Evolutionary conservation across 75 land plant species (phyloP).

Genomic region (Selaginella tamariscina): DNA sequence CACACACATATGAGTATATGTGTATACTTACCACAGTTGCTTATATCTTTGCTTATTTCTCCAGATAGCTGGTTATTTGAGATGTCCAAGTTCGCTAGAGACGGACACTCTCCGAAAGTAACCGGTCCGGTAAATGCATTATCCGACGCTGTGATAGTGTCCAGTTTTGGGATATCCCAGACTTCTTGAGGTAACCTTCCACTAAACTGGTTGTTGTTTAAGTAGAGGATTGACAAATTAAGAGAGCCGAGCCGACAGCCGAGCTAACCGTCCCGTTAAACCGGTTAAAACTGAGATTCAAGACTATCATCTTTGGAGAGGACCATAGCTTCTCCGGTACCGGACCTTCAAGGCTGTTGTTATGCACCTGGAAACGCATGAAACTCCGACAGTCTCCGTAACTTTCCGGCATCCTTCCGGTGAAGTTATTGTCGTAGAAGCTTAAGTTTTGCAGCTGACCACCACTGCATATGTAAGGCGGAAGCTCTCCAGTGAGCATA

Average conservation of each 20-base stretch:
- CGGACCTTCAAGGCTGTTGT: slow-evolving; percentile 9
- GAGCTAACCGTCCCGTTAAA: background rate
- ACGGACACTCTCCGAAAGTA: background rate
- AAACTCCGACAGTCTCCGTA: background rate
- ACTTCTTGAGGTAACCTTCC: background rate
- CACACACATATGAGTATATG: background rate
- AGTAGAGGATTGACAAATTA: background rate
- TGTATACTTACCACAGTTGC: background rate
- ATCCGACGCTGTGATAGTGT: slow-evolving; percentile 11
- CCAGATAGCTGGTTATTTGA: background rate
- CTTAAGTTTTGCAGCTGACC: background rate
- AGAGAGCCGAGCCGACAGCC: background rate
- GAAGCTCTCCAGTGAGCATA: background rate
- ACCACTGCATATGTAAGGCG: slow-evolving; percentile 2
- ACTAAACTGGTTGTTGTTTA: background rate
- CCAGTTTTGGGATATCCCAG: background rate
- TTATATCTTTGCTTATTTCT: background rate
- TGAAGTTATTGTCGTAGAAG: background rate
- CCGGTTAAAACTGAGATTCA: background rate
- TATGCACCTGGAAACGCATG: background rate
- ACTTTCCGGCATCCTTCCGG: background rate
- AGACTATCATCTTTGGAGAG: background rate
- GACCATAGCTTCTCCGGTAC: background rate
- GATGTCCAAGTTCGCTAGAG: background rate
- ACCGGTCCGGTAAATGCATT: background rate